Conservation (phyloP, 495 filamentous ascomycete species). For the Margaritispora aquatica region DNA sequence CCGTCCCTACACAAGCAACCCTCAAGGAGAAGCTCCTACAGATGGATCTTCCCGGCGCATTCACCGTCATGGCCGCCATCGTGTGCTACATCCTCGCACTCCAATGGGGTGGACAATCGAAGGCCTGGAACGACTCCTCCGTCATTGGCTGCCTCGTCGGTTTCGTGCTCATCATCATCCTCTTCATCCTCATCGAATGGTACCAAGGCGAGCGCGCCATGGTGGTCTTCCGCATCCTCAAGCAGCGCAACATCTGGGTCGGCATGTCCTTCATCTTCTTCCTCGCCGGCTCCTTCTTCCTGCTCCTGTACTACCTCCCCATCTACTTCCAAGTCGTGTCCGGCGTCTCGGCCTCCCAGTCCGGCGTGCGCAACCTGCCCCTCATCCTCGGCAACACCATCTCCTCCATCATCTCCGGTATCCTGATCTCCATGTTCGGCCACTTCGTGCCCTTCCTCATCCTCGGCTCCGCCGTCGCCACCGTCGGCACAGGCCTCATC, state of each 20-base stretch:
- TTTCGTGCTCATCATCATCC: conserved; percentile 55
- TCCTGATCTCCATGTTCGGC: conserved; percentile 29
- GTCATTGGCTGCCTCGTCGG: conserved; percentile 68
- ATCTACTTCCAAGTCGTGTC: conserved; percentile 83
- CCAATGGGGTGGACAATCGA: conserved; percentile 78
- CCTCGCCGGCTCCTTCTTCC: conserved; percentile 52
- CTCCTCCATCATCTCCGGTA: conserved; percentile 29
- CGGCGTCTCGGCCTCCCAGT: conserved; percentile 32
- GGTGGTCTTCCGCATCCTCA: conserved; percentile 58
- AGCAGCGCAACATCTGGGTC: conserved; percentile 54
- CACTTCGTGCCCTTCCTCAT: conserved; percentile 29
- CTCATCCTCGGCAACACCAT: conserved; percentile 37
- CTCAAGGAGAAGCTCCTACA: conserved; percentile 22
- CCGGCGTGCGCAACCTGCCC: conserved; percentile 28
- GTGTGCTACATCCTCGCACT: conserved; percentile 72
- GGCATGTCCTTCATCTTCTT: conserved; percentile 46
- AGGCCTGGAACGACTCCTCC: conserved; percentile 57
- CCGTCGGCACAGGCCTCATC: conserved; percentile 45
- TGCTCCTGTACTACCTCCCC: conserved; percentile 60
- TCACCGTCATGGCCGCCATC: conserved; percentile 41
- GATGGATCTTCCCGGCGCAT: conserved; percentile 24
- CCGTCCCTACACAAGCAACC: conserved; percentile 14
- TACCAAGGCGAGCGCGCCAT: conserved; percentile 58
- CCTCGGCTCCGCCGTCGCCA: conserved; percentile 20
- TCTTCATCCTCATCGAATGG: conserved; percentile 58